Percentiles rank a stretch among this genome's conserved stretches.
These are phyloP conservation scores for Pulveroboletus sp. DNA, from an alignment of 768 basidiomycete genomes.

Conservation along the genomic window DNA sequence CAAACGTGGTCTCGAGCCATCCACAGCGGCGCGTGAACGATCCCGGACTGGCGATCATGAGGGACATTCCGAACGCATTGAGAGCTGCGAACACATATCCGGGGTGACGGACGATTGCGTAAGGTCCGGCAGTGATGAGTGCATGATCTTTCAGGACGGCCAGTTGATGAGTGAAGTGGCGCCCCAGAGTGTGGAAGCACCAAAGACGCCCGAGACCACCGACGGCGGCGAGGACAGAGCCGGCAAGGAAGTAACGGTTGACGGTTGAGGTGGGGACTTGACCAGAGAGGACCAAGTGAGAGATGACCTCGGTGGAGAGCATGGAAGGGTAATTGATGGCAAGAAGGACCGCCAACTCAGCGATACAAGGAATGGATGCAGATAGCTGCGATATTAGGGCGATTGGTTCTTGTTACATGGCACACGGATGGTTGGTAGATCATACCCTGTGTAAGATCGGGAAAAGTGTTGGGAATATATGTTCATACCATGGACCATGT, in stretches of 20 bases:
- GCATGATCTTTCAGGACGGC: slow-evolving; percentile 27
- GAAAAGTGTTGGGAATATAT: slow-evolving; percentile 18
- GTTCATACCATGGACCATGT: slow-evolving; percentile 20
- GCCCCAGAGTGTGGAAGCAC: slow-evolving; percentile 34
- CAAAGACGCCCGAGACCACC: slow-evolving; percentile 35
- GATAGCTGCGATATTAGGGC: slow-evolving; percentile 15
- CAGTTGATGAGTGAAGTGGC: slow-evolving; percentile 35
- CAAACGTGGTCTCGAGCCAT: slow-evolving; percentile 23
- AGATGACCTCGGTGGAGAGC: slow-evolving; percentile 20
- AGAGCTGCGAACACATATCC: slow-evolving; percentile 29
- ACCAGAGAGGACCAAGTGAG: slow-evolving; percentile 17
- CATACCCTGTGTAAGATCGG: slow-evolving; percentile 25
- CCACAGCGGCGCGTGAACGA: slow-evolving; percentile 26
- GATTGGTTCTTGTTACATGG: slow-evolving; percentile 1
- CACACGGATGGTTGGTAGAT: background rate
- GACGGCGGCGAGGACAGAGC: slow-evolving; percentile 23
- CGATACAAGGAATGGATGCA: slow-evolving; percentile 28
- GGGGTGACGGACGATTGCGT: slow-evolving; percentile 35
- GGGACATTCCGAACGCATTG: slow-evolving; percentile 27
- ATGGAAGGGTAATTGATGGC: slow-evolving; percentile 15
- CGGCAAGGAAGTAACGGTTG: slow-evolving; percentile 28
- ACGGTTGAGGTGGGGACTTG: slow-evolving; percentile 18
- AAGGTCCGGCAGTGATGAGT: slow-evolving; percentile 35
- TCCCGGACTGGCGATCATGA: slow-evolving; percentile 30
- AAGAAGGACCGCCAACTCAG: slow-evolving; percentile 23